Evolutionary conservation across 805 yeast species (phyloP).

Genomic region (Candida patagonica): DNA sequence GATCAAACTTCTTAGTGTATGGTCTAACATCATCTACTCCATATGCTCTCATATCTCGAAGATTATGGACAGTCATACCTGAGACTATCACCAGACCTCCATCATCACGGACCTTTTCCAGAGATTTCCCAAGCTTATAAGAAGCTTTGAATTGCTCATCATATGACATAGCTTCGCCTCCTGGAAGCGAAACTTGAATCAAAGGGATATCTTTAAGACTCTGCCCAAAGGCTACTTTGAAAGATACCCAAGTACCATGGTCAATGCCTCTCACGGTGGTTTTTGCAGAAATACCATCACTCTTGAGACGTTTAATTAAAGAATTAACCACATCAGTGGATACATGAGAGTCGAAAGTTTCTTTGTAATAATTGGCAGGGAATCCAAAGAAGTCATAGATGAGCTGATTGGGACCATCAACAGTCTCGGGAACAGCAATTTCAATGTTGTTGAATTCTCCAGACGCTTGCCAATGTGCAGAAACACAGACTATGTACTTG

Average conservation of each 20-base stretch:
- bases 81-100: conserved; percentile 52
- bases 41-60: conserved; percentile 41
- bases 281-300: conserved; percentile 36
- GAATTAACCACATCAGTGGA: conserved; percentile 36
- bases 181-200: conserved; percentile 33
- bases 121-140: conserved; percentile 45
- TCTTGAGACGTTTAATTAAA: conserved; percentile 34
- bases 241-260: conserved; percentile 80
- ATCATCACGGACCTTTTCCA: conserved; percentile 42
- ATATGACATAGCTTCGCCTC: too few relatives aligned
- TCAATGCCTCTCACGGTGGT: conserved; percentile 54
- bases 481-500: conserved; percentile 53
- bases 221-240: conserved; percentile 52
- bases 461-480: conserved; percentile 69
- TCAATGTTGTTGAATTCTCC: conserved; percentile 2
- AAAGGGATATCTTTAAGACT: conserved; percentile 28
- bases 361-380: conserved; percentile 54
- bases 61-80: conserved; percentile 76
- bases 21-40: conserved; percentile 12
- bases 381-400: conserved; percentile 73
- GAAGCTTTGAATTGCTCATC: conserved; percentile 34
- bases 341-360: conserved; percentile 47
- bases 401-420: conserved; percentile 39
- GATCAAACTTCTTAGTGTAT: conserved; percentile 37
- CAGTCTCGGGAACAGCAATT: conserved; percentile 6